Conservation (phyloP, 768 basidiomycete species). For the Tulasnella calospora region DNA sequence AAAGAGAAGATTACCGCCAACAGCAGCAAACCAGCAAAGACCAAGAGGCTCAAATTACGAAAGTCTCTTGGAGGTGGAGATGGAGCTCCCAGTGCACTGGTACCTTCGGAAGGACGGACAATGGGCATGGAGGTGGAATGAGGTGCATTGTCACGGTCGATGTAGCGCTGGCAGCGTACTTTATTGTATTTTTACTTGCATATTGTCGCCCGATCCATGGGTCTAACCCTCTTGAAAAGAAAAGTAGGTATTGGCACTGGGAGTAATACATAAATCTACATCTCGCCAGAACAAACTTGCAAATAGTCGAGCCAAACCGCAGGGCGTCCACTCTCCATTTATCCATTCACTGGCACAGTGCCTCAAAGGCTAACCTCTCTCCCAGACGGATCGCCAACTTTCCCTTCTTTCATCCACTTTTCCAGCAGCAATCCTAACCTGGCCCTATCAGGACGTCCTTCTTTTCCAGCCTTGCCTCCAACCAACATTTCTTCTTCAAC, state of each 20-base stretch:
- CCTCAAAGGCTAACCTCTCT: slow-evolving; percentile 3
- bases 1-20: slow-evolving; percentile 73
- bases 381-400: slow-evolving; percentile 8
- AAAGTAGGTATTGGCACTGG: neutral
- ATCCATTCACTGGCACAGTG: neutral
- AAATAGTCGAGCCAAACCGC: neutral
- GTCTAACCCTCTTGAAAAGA: neutral
- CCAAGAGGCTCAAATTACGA: slow-evolving; percentile 27
- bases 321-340: neutral
- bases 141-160: neutral
- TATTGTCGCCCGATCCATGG: neutral
- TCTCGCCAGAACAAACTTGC: neutral
- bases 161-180: neutral
- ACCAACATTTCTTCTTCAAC: neutral
- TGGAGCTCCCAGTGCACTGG: slow-evolving; percentile 52
- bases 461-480: slow-evolving; percentile 13
- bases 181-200: neutral
- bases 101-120: slow-evolving; percentile 75
- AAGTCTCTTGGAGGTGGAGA: neutral
- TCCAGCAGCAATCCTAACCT: slow-evolving; percentile 11
- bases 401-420: slow-evolving; percentile 24
- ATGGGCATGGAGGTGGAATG: slow-evolving; percentile 70
- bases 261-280: neutral
- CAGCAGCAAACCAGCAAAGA: slow-evolving; percentile 47
- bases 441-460: neutral